These are phyloP conservation scores for Penicillium palitans DNA, from an alignment of 2,329 filamentous ascomycete species.

Conservation along the genomic window DNA sequence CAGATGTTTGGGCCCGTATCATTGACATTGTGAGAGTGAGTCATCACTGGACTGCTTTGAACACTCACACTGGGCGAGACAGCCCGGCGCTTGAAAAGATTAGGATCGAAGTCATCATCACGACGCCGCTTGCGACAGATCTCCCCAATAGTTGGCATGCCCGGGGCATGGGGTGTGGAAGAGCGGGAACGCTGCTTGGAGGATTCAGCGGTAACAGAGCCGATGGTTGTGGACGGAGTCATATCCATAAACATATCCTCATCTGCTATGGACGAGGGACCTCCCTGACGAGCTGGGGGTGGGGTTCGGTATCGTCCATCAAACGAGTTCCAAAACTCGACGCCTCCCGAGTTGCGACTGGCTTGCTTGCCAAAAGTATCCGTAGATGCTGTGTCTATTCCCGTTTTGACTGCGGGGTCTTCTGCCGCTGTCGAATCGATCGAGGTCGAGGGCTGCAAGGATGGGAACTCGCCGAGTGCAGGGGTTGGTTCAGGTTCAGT, in stretches of 20 bases:
- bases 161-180: conserved; percentile 44
- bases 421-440: conserved; percentile 15
- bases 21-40: conserved; percentile 76
- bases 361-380: conserved; percentile 75
- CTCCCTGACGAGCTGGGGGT: conserved; percentile 61
- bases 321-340: conserved; percentile 77
- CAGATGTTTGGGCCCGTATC: conserved; percentile 62
- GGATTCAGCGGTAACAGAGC: conserved; percentile 29
- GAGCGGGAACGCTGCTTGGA: conserved; percentile 39
- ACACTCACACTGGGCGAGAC: conserved; percentile 89
- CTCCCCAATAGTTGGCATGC: conserved; percentile 63
- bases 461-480: conserved; percentile 44
- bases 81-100: conserved; percentile 84
- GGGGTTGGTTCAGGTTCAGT: conserved; percentile 65
- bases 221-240: conserved; percentile 38
- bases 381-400: conserved; percentile 53
- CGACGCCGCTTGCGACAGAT: conserved; percentile 78
- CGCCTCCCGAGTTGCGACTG: conserved; percentile 69
- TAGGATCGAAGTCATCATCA: conserved; percentile 87
- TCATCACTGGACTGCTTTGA: conserved; percentile 81
- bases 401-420: conserved; percentile 27
- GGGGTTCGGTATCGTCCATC: conserved; percentile 68
- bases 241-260: conserved; percentile 44
- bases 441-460: conserved; percentile 49
- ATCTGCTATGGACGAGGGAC: conserved; percentile 50